Evolutionary conservation across 768 basidiomycete genomes (phyloP), one percentile per base, ranked within the genome.

Genomic region (Leccinum uliginosum): DNA sequence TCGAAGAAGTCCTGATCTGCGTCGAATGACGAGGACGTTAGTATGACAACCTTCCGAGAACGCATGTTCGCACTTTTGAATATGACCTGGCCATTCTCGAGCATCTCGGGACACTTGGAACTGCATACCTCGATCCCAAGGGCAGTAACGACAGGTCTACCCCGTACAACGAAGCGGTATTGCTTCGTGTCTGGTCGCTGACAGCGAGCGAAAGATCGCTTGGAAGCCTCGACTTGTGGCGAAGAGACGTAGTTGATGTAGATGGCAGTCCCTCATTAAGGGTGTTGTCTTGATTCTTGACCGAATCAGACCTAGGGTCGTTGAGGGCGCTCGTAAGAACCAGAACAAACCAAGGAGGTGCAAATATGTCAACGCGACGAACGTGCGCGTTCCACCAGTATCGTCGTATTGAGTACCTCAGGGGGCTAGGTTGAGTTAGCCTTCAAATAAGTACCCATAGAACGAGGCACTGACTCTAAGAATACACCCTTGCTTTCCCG

Each of bases 1-100:
- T 76, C 79, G 67, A 91, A 91, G 67, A 91, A 91, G 71, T 91
- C 87, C 62, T 91, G 89, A 1, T 79, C 86, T 83, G 52, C 35
- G 29, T 52, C 7, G 43, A 49, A 38, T 30, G 50, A 0, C 11
- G 9, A 3, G 11, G 9, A 17, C 1, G 11, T 54, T 17, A 51
- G 27, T 51, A 4, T 27, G 5, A 27, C 27, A n/a, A 43, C 4
- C 11, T 30, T 21, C 26, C 24, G 17, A 51, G 50, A 21, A 17
- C 26, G n/a, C n/a, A 21, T 51, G 5, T 21, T 45, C 56, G 50
- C 26, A 60, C 82, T 79, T 76, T 82, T 80, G 61, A 88, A 85
- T 47, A 68, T 61, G 2, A 79, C 84, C 2, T 77, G 75, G 21
- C 80, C 79, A 9, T 76, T 74, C 24, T 81, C 78, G 10, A 87